These are phyloP conservation scores for Aristolochia californica DNA, from an alignment of 164 flowering plant species.

Conservation along the genomic window DNA sequence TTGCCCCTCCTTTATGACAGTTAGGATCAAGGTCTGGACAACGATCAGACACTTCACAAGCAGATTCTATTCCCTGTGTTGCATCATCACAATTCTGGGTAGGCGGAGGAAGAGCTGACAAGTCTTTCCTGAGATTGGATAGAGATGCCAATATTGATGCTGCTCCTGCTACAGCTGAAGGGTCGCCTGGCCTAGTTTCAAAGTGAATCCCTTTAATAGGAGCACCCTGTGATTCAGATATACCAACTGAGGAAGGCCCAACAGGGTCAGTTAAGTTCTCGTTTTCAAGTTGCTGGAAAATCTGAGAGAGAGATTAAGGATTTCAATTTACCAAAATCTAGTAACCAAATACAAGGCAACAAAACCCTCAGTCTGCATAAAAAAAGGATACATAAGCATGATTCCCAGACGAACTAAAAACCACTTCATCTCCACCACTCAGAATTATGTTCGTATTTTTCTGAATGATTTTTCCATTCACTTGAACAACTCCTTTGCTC, in stretches of 20 bases:
- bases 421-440: conserved; percentile 75
- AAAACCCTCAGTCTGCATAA: background rate
- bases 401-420: conserved; percentile 51
- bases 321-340: conserved; percentile 7
- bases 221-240: conserved; percentile 49
- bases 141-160: conserved; percentile 76
- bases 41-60: conserved; percentile 15
- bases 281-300: conserved; percentile 56
- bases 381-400: conserved; percentile 93
- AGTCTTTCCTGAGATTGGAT: conserved; percentile 35
- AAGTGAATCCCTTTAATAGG: conserved; percentile 35
- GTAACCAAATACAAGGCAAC: background rate
- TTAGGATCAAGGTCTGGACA: conserved; percentile 12
- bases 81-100: conserved; percentile 13
- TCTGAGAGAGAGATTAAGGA: conserved; percentile 47
- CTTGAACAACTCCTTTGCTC: conserved; percentile 60
- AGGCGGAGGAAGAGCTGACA: conserved; percentile 21
- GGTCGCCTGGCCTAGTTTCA: conserved; percentile 49
- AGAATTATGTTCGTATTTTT: conserved; percentile 30
- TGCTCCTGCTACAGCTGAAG: conserved; percentile 71
- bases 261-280: conserved; percentile 31
- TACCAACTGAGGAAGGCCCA: conserved; percentile 38
- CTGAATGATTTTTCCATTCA: conserved; percentile 47
- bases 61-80: conserved; percentile 13
- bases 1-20: conserved; percentile 12